These are phyloP conservation scores for Plectosphaerella plurivora DNA, from an alignment of 2,329 filamentous ascomycete species.

Conservation along the genomic window DNA sequence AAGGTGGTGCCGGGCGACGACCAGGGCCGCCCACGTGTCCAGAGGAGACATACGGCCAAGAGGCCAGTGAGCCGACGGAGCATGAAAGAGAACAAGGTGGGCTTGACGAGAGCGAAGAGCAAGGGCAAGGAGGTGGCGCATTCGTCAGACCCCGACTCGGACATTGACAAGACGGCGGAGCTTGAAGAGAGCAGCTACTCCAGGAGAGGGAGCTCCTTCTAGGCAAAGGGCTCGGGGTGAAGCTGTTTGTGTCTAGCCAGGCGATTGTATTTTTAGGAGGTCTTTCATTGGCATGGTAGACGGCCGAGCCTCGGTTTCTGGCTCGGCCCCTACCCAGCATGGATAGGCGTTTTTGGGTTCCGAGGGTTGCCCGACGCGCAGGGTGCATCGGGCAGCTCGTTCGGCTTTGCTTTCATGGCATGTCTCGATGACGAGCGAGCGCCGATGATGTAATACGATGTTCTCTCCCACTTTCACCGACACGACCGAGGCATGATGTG, in stretches of 20 bases:
- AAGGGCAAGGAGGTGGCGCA: conserved; percentile 44
- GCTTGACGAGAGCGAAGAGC: conserved; percentile 29
- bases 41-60: conserved; percentile 20
- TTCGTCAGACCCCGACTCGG: conserved; percentile 17
- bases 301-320: no score
- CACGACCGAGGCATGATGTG: no score
- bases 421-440: no score
- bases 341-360: neutral
- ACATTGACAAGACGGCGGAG: conserved; percentile 25
- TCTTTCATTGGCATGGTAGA: no score
- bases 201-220: conserved; percentile 39
- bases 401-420: neutral
- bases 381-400: neutral
- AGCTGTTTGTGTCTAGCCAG: conserved; percentile 7
- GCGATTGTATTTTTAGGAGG: conserved; percentile 4
- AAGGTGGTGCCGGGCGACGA: conserved; percentile 9
- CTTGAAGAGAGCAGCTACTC: conserved; percentile 20
- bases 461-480: no score
- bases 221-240: conserved; percentile 2
- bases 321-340: neutral
- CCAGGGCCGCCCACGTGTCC: conserved; percentile 18
- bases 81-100: conserved; percentile 32
- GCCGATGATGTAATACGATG: no score
- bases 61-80: conserved; percentile 35
- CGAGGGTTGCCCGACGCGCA: neutral